Conservation (phyloP, 768 basidiomycete species). For the Strobilomyces confusus region DNA sequence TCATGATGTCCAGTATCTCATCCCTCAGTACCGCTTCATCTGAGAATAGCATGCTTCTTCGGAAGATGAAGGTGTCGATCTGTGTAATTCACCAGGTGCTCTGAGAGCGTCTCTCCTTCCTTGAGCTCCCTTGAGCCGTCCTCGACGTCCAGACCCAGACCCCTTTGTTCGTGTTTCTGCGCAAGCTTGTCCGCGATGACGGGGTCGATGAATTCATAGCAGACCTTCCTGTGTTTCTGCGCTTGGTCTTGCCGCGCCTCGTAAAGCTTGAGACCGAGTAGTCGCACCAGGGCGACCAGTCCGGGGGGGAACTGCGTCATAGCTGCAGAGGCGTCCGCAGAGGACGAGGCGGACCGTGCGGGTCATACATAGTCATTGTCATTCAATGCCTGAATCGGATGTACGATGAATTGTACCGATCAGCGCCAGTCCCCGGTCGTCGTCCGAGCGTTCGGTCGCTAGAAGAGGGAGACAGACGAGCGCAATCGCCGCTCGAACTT, state of each 20-base stretch:
- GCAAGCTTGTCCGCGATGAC: constrained; percentile 41
- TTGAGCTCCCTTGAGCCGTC: constrained; percentile 24
- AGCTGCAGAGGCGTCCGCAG: no score
- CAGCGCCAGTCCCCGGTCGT: no score
- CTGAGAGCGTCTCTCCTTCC: constrained; percentile 45
- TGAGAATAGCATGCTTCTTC: not conserved
- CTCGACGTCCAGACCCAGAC: constrained; percentile 3
- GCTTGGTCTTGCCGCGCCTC: constrained; percentile 35
- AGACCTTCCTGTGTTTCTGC: constrained; percentile 35
- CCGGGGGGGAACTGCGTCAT: constrained; percentile 28
- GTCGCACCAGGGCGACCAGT: constrained; percentile 28
- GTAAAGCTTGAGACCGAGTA: constrained; percentile 17
- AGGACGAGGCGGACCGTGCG: no score
- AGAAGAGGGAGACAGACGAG: no score
- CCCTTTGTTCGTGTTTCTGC: constrained; percentile 27
- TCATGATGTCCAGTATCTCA: constrained; percentile 27
- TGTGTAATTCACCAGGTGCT: constrained; percentile 52
- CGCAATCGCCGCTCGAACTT: no score
- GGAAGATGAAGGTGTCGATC: constrained; percentile 25
- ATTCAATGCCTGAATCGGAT: no score
- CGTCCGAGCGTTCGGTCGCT: no score
- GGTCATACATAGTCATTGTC: not conserved
- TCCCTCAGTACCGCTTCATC: constrained; percentile 24
- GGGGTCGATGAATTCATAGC: constrained; percentile 46
- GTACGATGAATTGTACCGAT: no score